Evolutionary conservation across 306 rosid species (phyloP).

Genomic region (Sicyos baderoa): DNA sequence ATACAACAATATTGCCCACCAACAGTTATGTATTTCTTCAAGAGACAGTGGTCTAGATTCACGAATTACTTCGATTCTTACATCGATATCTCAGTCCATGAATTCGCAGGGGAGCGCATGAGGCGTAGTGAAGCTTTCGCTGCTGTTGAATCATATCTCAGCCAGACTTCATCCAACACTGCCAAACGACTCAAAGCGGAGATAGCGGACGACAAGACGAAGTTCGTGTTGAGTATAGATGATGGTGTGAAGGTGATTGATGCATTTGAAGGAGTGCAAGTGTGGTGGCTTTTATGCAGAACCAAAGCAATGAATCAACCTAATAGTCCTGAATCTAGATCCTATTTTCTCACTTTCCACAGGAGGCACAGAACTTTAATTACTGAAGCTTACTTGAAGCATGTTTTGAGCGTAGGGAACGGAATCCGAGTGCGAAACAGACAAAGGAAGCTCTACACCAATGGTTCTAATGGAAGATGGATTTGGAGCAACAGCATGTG

Average conservation of each 20-base stretch:
- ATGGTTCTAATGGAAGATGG: constrained; percentile 75
- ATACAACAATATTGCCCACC: constrained; percentile 64
- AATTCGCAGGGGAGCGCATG: constrained; percentile 62
- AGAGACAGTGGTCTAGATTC: constrained; percentile 33
- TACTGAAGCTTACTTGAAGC: constrained; percentile 47
- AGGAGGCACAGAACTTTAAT: constrained; percentile 42
- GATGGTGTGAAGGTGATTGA: constrained; percentile 70
- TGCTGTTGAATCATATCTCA: constrained; percentile 71
- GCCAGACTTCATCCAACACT: constrained; percentile 60
- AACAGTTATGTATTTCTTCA: too few relatives aligned
- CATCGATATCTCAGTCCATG: constrained; percentile 62
- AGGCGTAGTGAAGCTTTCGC: constrained; percentile 68
- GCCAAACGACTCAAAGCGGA: constrained; percentile 84
- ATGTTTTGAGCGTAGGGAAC: constrained; percentile 63
- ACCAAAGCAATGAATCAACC: constrained; percentile 43
- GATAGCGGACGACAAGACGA: constrained; percentile 53
- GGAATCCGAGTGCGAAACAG: constrained; percentile 54
- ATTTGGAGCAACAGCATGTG: constrained; percentile 65
- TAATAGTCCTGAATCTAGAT: constrained; percentile 56
- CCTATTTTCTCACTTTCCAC: constrained; percentile 57
- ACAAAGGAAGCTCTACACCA: constrained; percentile 75
- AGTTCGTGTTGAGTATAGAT: constrained; percentile 67
- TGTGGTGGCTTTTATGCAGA: constrained; percentile 56
- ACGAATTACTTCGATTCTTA: constrained; percentile 57
- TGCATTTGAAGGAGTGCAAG: constrained; percentile 38